phyloP scores from a whole-genome alignment of 2,329 filamentous ascomycete species.

The Cercospora janseana region DNA sequence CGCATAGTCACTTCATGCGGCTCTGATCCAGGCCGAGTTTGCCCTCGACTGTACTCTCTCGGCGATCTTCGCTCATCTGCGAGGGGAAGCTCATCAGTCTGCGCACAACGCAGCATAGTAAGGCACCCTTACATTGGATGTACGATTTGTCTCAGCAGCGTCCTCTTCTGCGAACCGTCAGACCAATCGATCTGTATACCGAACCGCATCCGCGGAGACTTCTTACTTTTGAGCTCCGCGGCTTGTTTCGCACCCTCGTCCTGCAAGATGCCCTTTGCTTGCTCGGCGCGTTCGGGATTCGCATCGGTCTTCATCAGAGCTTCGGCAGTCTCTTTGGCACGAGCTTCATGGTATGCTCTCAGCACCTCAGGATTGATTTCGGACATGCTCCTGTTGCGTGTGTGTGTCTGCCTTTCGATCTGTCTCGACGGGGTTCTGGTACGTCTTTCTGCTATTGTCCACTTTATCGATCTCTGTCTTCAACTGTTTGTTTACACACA shows the following conservation, averaged over 20 bases:
- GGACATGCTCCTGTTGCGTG: neutral
- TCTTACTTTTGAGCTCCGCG: constrained; percentile 14
- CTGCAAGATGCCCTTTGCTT: constrained; percentile 10
- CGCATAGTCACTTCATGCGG: constrained; percentile 4
- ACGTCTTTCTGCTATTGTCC: neutral
- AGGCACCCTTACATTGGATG: neutral
- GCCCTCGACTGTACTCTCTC: constrained; percentile 8
- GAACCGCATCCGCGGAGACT: neutral
- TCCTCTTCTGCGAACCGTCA: constrained; percentile 17
- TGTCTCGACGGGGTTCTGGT: neutral
- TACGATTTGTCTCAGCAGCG: constrained; percentile 11
- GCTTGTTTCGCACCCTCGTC: constrained; percentile 13
- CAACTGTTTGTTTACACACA: neutral
- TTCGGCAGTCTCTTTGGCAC: constrained; percentile 12
- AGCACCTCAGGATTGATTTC: constrained; percentile 12
- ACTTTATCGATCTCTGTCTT: neutral
- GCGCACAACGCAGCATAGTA: neutral
- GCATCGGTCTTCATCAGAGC: constrained; percentile 9
- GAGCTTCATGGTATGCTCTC: constrained; percentile 8
- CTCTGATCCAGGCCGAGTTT: constrained; percentile 8
- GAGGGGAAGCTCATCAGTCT: neutral
- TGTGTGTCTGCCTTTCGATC: neutral
- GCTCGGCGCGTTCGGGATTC: constrained; percentile 11
- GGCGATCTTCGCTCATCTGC: constrained; percentile 4
- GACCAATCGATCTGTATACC: constrained; percentile 15